These are phyloP conservation scores for Harrya chromipes DNA, from an alignment of 768 basidiomycete genomes.

Conservation along the genomic window DNA sequence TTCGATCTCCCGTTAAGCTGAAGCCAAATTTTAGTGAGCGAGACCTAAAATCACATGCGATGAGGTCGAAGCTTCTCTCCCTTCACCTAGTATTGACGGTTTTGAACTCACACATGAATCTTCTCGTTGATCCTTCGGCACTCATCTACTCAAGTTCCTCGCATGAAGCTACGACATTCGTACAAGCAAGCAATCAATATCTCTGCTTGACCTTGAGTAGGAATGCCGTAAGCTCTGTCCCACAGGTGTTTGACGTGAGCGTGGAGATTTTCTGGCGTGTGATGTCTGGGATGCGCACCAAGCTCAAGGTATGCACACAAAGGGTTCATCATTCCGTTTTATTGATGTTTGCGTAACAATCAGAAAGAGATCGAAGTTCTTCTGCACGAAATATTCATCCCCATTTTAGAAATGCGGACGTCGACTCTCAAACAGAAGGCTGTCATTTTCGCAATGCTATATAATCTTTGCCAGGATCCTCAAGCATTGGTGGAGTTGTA, in stretches of 20 bases:
- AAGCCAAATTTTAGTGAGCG: constrained; percentile 60
- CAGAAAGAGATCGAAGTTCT: constrained; percentile 99
- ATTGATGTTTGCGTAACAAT: constrained; percentile 10
- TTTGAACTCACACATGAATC: constrained; percentile 83
- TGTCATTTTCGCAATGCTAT: constrained; percentile 84
- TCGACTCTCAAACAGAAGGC: constrained; percentile 95
- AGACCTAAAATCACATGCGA: constrained; percentile 94
- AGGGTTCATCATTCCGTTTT: background rate
- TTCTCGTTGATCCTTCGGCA: constrained; percentile 86
- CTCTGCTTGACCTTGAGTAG: constrained; percentile 89
- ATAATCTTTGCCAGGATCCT: constrained; percentile 88
- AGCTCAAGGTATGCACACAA: constrained; percentile 70
- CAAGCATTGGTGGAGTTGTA: constrained; percentile 98
- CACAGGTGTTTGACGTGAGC: constrained; percentile 95
- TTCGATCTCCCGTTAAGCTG: constrained; percentile 10
- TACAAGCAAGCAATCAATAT: constrained; percentile 95
- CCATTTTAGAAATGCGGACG: constrained; percentile 96
- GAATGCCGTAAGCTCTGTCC: constrained; percentile 93
- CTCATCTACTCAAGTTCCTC: constrained; percentile 90
- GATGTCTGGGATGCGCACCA: constrained; percentile 89
- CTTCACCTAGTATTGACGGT: constrained; percentile 92
- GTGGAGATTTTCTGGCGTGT: constrained; percentile 99
- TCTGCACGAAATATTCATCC: constrained; percentile 98
- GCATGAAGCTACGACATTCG: constrained; percentile 83
- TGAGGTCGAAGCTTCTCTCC: constrained; percentile 94